Conservation (phyloP, 208 protist species). For the Balamuthia mandrillaris region DNA sequence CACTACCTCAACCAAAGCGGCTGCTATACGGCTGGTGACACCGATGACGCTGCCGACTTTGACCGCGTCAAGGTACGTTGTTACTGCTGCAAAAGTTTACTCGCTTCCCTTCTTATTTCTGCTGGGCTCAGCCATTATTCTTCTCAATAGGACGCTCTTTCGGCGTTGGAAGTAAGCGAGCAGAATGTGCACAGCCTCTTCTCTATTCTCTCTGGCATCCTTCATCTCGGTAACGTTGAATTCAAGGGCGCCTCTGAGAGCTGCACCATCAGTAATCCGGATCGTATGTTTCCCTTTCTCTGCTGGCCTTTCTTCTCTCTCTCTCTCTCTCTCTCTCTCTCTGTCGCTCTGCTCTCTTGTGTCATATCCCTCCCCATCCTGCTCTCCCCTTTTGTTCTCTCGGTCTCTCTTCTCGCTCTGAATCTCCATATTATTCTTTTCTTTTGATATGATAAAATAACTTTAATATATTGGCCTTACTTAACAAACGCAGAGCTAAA, state of each 20-base stretch:
- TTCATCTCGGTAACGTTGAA: slow-evolving; percentile 84
- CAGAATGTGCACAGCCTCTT: slow-evolving; percentile 72
- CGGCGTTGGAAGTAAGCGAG: not conserved
- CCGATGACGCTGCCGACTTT: slow-evolving; percentile 46
- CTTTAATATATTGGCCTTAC: too few species aligned
- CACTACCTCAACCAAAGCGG: slow-evolving; percentile 54
- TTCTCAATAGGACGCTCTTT: not conserved
- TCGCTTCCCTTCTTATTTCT: slow-evolving; percentile 1
- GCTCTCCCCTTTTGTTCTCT: too few species aligned
- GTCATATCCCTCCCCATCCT: too few species aligned
- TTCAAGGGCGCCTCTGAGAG: slow-evolving; percentile 62
- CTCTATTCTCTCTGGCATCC: slow-evolving; percentile 77
- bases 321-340: too few species aligned
- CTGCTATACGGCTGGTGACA: slow-evolving; percentile 1
- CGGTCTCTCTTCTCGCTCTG: too few species aligned
- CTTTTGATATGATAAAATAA: too few species aligned
- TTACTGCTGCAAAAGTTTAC: not conserved
- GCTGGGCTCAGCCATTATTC: not conserved
- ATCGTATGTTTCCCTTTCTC: too few species aligned
- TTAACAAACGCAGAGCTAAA: slow-evolving; percentile 9
- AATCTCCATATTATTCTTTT: too few species aligned
- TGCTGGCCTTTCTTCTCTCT: too few species aligned
- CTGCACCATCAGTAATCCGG: not conserved
- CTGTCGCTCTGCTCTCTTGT: too few species aligned
- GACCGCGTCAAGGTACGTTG: slow-evolving; percentile 28